Evolutionary conservation across 2,329 filamentous ascomycete species (phyloP).

Genomic region (Trichoderma semiorbis): DNA sequence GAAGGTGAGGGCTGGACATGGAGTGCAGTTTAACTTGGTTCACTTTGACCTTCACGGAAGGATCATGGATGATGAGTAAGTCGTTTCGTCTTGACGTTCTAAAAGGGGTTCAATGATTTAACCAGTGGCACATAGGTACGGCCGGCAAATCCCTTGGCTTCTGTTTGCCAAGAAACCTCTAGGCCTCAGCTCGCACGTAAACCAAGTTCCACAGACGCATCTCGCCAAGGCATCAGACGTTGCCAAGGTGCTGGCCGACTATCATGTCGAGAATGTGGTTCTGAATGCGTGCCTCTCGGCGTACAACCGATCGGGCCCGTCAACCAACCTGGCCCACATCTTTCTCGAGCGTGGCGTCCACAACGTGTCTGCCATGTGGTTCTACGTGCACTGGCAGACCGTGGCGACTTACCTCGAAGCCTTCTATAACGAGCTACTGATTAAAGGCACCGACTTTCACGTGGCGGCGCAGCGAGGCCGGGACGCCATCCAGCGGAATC

Average conservation of each 20-base stretch:
- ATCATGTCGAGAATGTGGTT: constrained; percentile 29
- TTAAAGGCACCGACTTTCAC: constrained; percentile 28
- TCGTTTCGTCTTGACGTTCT: not conserved
- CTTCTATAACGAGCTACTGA: constrained; percentile 28
- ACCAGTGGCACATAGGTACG: constrained; percentile 18
- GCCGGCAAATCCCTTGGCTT: constrained; percentile 26
- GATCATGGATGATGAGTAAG: constrained; percentile 27
- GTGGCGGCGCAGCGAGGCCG: constrained; percentile 28
- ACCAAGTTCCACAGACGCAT: constrained; percentile 25
- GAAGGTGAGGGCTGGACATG: constrained; percentile 22
- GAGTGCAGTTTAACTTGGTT: constrained; percentile 27
- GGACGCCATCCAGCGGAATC: constrained; percentile 26
- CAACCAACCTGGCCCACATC: constrained; percentile 28
- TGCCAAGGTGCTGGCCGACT: constrained; percentile 24
- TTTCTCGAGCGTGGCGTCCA: constrained; percentile 28
- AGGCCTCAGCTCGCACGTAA: constrained; percentile 16
- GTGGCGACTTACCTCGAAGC: constrained; percentile 28
- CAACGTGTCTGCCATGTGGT: constrained; percentile 32
- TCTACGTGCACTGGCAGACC: constrained; percentile 30
- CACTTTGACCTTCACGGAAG: constrained; percentile 31
- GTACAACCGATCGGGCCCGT: constrained; percentile 26
- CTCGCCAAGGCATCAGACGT: constrained; percentile 25
- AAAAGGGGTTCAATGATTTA: not conserved
- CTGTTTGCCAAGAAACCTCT: constrained; percentile 26
- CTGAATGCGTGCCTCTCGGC: constrained; percentile 30